Percentiles rank a stretch among this genome's conserved stretches.
Evolutionary conservation across 345 rosid species (phyloP).

Genomic region (Syzygium grande): DNA sequence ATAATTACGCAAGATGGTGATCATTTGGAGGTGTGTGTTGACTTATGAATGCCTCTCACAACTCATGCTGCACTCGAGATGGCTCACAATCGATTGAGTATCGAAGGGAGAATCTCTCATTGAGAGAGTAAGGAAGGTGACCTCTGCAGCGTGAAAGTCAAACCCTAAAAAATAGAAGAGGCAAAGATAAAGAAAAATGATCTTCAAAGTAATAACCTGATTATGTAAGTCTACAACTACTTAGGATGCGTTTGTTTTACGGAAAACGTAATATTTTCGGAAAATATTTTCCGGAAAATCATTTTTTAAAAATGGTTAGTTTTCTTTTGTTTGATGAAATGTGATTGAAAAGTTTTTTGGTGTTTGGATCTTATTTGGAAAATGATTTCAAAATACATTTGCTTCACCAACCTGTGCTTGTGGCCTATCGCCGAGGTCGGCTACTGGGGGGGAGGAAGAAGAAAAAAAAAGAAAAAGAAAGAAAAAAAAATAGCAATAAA

Average conservation of each 20-base stretch:
- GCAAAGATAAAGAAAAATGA: background rate
- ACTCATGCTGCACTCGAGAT: background rate
- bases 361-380: no score
- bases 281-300: no score
- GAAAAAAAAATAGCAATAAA: no score
- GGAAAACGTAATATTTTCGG: no score
- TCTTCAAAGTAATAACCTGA: background rate
- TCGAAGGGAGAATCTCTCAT: background rate
- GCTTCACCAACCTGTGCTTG: no score
- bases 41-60: background rate
- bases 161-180: background rate
- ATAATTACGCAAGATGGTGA: background rate
- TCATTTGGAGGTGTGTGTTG: background rate
- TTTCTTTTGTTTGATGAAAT: no score
- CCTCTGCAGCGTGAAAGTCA: background rate
- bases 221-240: background rate
- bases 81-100: background rate
- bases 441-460: no score
- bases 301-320: no score
- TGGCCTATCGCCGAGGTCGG: no score
- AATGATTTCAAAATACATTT: no score
- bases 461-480: no score
- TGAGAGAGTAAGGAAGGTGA: background rate
- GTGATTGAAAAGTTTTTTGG: no score
- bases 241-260: background rate